A percentile compares a stretch with the other conserved stretches of the same genome.
These are phyloP conservation scores for Grigorovia transvaalensis DNA, from an alignment of 805 yeast genomes.

Conservation along the genomic window DNA sequence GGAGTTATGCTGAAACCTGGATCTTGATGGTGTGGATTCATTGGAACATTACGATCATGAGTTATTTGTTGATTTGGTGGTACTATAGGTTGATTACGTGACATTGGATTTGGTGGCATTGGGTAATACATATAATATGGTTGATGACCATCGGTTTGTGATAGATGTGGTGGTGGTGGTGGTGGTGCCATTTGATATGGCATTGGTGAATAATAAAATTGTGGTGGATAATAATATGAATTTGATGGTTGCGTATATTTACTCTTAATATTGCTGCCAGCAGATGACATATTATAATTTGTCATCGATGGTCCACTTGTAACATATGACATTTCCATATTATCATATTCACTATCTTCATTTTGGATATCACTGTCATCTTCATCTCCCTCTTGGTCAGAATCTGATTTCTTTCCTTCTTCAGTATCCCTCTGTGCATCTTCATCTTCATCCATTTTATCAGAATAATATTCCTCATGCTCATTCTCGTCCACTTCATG, in stretches of 20 bases:
- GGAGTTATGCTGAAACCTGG: neutral
- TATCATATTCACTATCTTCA: constrained; percentile 2
- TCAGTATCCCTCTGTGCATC: neutral
- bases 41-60: neutral
- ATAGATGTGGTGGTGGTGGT: neutral
- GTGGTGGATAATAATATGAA: constrained; percentile 23
- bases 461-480: neutral
- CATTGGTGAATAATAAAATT: constrained; percentile 22
- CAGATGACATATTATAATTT: constrained; percentile 21
- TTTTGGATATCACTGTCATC: constrained; percentile 2
- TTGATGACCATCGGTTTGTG: constrained; percentile 5
- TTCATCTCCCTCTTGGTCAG: neutral
- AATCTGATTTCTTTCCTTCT: neutral
- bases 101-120: constrained; percentile 18
- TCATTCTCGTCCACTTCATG: neutral
- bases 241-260: constrained; percentile 6
- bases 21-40: neutral
- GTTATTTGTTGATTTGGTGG: neutral
- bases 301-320: constrained; percentile 12
- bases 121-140: constrained; percentile 27
- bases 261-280: constrained; percentile 17
- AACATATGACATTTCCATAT: constrained; percentile 1
- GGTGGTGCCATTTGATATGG: constrained; percentile 18
- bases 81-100: neutral
- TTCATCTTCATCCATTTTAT: neutral